These are phyloP conservation scores for Beauveria scarabaeidicola DNA, from an alignment of 2,329 filamentous ascomycete species.

Conservation along the genomic window DNA sequence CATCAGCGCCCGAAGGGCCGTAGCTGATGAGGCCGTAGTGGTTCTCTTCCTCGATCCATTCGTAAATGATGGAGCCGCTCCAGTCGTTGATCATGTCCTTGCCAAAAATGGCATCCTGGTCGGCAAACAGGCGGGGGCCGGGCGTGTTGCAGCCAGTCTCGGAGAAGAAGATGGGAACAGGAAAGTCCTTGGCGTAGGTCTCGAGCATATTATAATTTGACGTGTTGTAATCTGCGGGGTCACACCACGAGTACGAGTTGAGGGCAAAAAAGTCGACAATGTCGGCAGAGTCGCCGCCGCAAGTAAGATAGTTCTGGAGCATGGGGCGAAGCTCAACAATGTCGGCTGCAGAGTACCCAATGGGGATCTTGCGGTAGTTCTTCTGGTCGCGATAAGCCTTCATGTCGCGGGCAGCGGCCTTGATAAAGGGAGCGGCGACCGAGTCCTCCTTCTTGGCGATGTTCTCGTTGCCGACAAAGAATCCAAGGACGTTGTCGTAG, in stretches of 20 bases:
- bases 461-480: constrained; percentile 86
- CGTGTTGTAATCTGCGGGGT: constrained; percentile 44
- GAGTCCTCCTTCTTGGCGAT: constrained; percentile 55
- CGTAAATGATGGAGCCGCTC: constrained; percentile 79
- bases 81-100: constrained; percentile 58
- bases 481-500: constrained; percentile 73
- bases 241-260: constrained; percentile 81
- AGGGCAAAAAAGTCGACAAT: constrained; percentile 76
- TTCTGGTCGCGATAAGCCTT: constrained; percentile 71
- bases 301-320: constrained; percentile 67
- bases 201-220: constrained; percentile 66
- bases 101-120: constrained; percentile 72
- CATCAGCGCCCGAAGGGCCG: constrained; percentile 47
- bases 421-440: constrained; percentile 68
- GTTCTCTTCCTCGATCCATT: constrained; percentile 82
- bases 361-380: constrained; percentile 70
- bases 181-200: constrained; percentile 58
- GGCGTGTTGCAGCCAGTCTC: constrained; percentile 75
- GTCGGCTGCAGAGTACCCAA: constrained; percentile 83
- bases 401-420: constrained; percentile 72
- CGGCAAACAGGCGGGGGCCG: constrained; percentile 53
- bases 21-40: constrained; percentile 76
- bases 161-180: constrained; percentile 82
- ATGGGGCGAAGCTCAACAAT: constrained; percentile 59
- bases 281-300: constrained; percentile 60